Conservation (phyloP, 331 rosid species). For the Phaseolus coccineus region DNA sequence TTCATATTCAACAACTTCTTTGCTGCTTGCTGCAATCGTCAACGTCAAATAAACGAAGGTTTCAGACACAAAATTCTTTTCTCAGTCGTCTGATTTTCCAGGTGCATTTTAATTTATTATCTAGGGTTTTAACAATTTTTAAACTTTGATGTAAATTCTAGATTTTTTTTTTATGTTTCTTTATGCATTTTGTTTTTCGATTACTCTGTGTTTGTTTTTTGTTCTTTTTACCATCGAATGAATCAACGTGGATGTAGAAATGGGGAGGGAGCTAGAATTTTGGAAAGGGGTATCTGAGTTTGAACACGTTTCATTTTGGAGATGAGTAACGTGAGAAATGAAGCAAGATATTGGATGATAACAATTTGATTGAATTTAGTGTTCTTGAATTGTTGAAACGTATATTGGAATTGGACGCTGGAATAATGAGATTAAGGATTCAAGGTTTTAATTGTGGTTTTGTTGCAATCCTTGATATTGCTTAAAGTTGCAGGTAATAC, state of each 20-base stretch:
- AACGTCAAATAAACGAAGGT: neutral
- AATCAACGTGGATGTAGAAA: neutral
- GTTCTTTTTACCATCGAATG: slow-evolving; percentile 7
- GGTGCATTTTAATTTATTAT: slow-evolving; percentile 28
- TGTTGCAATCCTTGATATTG: neutral
- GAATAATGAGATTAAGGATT: slow-evolving; percentile 16
- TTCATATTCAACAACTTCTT: neutral
- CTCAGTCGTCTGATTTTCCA: neutral
- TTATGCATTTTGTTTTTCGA: neutral
- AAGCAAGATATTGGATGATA: neutral
- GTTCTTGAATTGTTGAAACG: slow-evolving; percentile 12
- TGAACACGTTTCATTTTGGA: neutral
- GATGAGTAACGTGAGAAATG: slow-evolving; percentile 10
- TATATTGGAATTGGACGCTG: slow-evolving; percentile 10
- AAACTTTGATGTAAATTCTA: neutral
- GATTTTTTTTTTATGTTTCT: neutral
- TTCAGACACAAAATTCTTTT: slow-evolving; percentile 13
- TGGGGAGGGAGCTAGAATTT: neutral
- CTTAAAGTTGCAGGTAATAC: neutral
- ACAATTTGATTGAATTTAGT: slow-evolving; percentile 23
- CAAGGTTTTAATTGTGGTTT: neutral
- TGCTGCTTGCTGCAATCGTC: neutral
- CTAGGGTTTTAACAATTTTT: neutral
- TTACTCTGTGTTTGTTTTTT: neutral
- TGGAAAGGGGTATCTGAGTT: neutral